These are phyloP conservation scores for Calocybe cyanea DNA, from an alignment of 768 basidiomycete genomes.

Conservation along the genomic window DNA sequence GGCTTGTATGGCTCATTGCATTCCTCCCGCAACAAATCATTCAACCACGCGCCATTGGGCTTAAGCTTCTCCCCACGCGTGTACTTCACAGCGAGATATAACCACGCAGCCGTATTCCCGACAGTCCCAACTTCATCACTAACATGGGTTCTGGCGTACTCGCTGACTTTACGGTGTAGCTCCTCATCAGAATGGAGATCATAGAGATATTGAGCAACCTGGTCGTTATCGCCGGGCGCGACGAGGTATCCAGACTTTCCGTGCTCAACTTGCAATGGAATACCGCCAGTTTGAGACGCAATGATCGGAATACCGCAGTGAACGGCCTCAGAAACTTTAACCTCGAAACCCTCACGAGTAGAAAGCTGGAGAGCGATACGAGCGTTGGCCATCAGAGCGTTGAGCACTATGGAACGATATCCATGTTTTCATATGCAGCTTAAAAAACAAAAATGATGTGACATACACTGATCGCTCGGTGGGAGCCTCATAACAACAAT, in stretches of 20 bases:
- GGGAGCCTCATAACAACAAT: slow-evolving; percentile 77
- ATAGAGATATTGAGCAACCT: slow-evolving; percentile 73
- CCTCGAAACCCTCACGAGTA: slow-evolving; percentile 93
- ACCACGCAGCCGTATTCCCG: slow-evolving; percentile 65
- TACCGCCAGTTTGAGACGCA: slow-evolving; percentile 84
- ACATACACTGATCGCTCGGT: slow-evolving; percentile 81
- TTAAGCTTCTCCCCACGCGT: slow-evolving; percentile 69
- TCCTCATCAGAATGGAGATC: slow-evolving; percentile 74
- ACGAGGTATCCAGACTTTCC: slow-evolving; percentile 88
- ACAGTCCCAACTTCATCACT: slow-evolving; percentile 84
- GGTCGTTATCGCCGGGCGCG: slow-evolving; percentile 67
- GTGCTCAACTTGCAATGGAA: slow-evolving; percentile 86
- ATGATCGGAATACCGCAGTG: slow-evolving; percentile 87
- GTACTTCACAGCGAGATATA: slow-evolving; percentile 77
- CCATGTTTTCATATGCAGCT: neutral
- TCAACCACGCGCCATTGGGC: slow-evolving; percentile 83
- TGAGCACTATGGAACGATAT: slow-evolving; percentile 54
- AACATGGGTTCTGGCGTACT: slow-evolving; percentile 71
- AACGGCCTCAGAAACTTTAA: slow-evolving; percentile 95
- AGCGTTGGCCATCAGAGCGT: slow-evolving; percentile 84
- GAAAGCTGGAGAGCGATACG: slow-evolving; percentile 90
- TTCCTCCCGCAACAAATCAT: slow-evolving; percentile 74
- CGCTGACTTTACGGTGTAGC: slow-evolving; percentile 59
- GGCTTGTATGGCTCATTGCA: slow-evolving; percentile 64
- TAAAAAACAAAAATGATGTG: neutral